Percentiles rank a stretch among this genome's conserved stretches.
These are phyloP conservation scores for Carex scoparia DNA, from an alignment of 176 grass and related monocot genomes.

Conservation along the genomic window DNA sequence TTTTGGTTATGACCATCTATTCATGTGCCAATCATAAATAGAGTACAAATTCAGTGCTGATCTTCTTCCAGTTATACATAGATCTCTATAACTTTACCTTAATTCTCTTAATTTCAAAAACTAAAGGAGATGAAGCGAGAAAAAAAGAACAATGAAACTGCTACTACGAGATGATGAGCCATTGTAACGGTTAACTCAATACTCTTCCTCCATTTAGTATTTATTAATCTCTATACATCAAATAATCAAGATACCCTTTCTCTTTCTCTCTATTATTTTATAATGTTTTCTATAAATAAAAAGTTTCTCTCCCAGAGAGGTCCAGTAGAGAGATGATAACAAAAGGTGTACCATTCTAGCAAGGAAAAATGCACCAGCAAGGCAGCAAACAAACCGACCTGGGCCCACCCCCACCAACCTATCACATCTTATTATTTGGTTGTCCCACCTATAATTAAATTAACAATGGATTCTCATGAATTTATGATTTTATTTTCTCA, in stretches of 20 bases:
- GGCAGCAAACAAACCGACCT: neutral
- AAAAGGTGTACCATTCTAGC: too few relatives aligned
- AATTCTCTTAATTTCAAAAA: slow-evolving; percentile 42
- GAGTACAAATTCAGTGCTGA: neutral
- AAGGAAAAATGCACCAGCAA: neutral
- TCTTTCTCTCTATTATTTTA: too few relatives aligned
- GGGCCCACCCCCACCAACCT: neutral
- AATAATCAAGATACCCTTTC: too few relatives aligned
- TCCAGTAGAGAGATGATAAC: neutral
- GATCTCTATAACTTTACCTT: slow-evolving; percentile 6
- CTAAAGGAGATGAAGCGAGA: slow-evolving; percentile 73
- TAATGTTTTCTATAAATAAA: too few relatives aligned
- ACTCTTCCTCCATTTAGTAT: too few relatives aligned
- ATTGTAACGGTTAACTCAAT: neutral
- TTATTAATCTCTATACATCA: too few relatives aligned
- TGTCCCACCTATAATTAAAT: neutral
- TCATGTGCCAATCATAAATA: neutral
- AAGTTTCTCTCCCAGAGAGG: neutral
- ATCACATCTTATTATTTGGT: neutral
- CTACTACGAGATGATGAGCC: slow-evolving; percentile 76
- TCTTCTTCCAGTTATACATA: neutral
- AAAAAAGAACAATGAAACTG: slow-evolving; percentile 70
- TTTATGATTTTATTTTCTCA: too few relatives aligned
- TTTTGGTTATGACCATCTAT: neutral
- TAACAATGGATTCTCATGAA: neutral